phyloP scores from a whole-genome alignment of 1,284 basidiomycete species.

The Nidula niveotomentosa region DNA sequence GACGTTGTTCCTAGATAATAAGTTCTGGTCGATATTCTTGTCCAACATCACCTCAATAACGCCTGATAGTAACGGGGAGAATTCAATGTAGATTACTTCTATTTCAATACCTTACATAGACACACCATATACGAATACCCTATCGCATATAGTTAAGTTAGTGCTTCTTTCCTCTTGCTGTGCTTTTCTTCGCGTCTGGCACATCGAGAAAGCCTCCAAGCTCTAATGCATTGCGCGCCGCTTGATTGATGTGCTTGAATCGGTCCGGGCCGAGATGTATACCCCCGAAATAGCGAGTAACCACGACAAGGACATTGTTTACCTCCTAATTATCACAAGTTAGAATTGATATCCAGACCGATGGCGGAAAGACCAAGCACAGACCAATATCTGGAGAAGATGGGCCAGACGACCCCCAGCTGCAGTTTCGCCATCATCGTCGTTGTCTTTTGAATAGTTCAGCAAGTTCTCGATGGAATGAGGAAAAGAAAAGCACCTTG shows the following conservation, averaged over 20 bases:
- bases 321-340: slow-evolving; percentile 50
- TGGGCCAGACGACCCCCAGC: slow-evolving; percentile 88
- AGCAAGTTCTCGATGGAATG: not conserved
- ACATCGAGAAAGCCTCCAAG: slow-evolving; percentile 75
- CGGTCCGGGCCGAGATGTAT: slow-evolving; percentile 85
- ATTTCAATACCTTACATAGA: too few species aligned
- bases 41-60: slow-evolving; percentile 11
- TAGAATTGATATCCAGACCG: not conserved
- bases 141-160: slow-evolving; percentile 5
- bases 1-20: slow-evolving; percentile 32
- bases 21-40: slow-evolving; percentile 38
- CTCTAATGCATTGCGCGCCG: slow-evolving; percentile 84
- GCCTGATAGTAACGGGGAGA: too few species aligned
- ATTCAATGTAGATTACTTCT: too few species aligned
- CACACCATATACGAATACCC: not conserved
- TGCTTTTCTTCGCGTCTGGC: slow-evolving; percentile 22
- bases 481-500: slow-evolving; percentile 52
- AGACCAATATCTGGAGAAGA: slow-evolving; percentile 82
- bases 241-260: slow-evolving; percentile 93
- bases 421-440: slow-evolving; percentile 91
- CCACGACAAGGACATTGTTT: slow-evolving; percentile 82
- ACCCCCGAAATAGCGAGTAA: slow-evolving; percentile 81
- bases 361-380: slow-evolving; percentile 17
- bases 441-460: slow-evolving; percentile 64
- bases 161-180: slow-evolving; percentile 21